phyloP scores from a whole-genome alignment of 345 rosid species.

The Lepidium africanum region DNA sequence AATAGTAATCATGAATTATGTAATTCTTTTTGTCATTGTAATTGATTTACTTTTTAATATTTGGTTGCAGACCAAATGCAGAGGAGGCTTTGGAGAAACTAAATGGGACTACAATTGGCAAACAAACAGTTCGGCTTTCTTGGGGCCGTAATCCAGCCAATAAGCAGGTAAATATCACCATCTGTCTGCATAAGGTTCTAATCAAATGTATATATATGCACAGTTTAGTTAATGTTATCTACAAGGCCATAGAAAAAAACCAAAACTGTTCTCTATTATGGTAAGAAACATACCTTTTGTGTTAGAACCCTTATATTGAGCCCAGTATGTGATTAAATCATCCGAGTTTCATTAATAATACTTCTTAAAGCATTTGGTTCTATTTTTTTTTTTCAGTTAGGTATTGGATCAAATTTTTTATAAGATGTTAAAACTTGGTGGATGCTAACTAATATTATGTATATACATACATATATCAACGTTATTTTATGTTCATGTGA shows the following conservation, averaged over 20 bases:
- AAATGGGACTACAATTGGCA: slow-evolving; percentile 55
- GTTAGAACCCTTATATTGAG: not conserved
- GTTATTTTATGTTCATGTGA: not conserved
- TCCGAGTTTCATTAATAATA: not conserved
- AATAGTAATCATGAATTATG: not conserved
- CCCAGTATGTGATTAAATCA: not conserved
- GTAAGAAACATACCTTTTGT: not conserved
- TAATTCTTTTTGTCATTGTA: not conserved
- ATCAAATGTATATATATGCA: not conserved
- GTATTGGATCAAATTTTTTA: not conserved
- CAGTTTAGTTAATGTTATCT: not conserved
- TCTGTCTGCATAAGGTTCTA: not conserved
- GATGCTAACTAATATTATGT: not conserved
- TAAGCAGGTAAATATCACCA: slow-evolving; percentile 46
- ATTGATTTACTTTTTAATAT: not conserved
- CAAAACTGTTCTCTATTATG: not conserved
- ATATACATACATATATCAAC: not conserved
- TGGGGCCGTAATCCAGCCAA: slow-evolving; percentile 83
- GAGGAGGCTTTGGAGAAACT: slow-evolving; percentile 88
- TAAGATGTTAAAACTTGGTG: not conserved
- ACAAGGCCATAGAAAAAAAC: not conserved
- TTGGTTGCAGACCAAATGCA: slow-evolving; percentile 51
- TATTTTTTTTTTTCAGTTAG: not conserved
- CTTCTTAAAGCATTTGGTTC: not conserved
- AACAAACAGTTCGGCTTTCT: slow-evolving; percentile 71